These are phyloP conservation scores for Ampelomyces quisqualis DNA, from an alignment of 2,329 filamentous ascomycete species.

Conservation along the genomic window DNA sequence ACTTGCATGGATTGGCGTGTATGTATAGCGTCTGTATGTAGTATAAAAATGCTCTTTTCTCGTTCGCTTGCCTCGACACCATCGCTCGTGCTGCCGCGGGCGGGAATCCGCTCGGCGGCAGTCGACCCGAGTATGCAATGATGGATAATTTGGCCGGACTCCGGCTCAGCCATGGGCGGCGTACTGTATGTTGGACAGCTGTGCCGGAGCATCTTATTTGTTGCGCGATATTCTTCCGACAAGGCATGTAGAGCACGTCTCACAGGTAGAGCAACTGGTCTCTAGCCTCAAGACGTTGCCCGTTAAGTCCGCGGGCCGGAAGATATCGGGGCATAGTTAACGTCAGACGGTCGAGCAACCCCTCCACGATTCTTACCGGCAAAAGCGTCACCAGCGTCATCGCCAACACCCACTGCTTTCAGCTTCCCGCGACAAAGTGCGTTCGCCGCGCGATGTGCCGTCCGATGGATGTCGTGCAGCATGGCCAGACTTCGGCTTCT, in stretches of 20 bases:
- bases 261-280: too few species aligned
- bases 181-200: too few species aligned
- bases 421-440: conserved; percentile 28
- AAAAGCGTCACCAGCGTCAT: conserved; percentile 26
- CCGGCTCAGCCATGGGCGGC: too few species aligned
- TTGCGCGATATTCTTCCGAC: background rate
- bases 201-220: too few species aligned
- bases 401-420: conserved; percentile 9
- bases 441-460: conserved; percentile 7
- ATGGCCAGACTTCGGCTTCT: background rate
- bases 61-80: too few species aligned
- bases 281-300: too few species aligned
- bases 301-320: conserved; percentile 31
- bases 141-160: too few species aligned
- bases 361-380: conserved; percentile 24
- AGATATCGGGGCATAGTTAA: conserved; percentile 21
- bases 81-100: too few species aligned
- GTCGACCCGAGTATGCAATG: background rate
- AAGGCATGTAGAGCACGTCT: too few species aligned
- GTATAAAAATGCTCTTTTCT: conserved; percentile 26
- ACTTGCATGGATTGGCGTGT: conserved; percentile 33
- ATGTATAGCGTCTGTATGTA: conserved; percentile 36
- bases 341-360: conserved; percentile 17
- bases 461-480: conserved; percentile 2
- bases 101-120: background rate